Evolutionary conservation across 345 rosid species (phyloP).

Genomic region (Citrus sp.): DNA sequence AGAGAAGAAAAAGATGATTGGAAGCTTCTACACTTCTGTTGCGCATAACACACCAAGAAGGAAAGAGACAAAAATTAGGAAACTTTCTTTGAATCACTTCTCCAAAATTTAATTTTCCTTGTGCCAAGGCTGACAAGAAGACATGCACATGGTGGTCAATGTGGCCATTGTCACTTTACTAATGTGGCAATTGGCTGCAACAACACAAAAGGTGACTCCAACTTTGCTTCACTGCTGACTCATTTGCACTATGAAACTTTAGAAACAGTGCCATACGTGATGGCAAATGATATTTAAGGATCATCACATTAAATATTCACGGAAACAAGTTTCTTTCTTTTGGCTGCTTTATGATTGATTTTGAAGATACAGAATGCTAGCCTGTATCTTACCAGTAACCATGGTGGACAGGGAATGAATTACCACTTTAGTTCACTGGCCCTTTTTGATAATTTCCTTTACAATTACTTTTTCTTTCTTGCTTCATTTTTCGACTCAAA

Average conservation of each 20-base stretch:
- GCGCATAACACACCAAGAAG: no score
- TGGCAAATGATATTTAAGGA: background rate
- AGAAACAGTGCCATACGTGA: background rate
- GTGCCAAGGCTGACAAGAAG: no score
- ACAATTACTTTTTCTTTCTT: background rate
- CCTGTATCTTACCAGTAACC: background rate
- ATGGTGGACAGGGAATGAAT: background rate
- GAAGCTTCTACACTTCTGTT: no score
- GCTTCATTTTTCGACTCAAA: background rate
- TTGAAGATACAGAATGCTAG: background rate
- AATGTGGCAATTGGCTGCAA: background rate
- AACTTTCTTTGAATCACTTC: no score
- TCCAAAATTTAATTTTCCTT: no score
- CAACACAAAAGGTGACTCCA: background rate
- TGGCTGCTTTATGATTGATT: background rate
- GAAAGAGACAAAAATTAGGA: no score
- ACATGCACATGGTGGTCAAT: background rate
- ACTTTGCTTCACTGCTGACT: background rate
- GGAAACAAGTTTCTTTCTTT: background rate
- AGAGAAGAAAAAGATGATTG: no score
- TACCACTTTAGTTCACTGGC: background rate
- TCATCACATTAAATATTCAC: background rate
- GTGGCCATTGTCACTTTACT: background rate
- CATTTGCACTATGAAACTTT: background rate
- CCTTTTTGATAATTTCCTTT: background rate